These are phyloP conservation scores for Barnettozyma botsteinii DNA, from an alignment of 805 yeast species.

Conservation along the genomic window DNA sequence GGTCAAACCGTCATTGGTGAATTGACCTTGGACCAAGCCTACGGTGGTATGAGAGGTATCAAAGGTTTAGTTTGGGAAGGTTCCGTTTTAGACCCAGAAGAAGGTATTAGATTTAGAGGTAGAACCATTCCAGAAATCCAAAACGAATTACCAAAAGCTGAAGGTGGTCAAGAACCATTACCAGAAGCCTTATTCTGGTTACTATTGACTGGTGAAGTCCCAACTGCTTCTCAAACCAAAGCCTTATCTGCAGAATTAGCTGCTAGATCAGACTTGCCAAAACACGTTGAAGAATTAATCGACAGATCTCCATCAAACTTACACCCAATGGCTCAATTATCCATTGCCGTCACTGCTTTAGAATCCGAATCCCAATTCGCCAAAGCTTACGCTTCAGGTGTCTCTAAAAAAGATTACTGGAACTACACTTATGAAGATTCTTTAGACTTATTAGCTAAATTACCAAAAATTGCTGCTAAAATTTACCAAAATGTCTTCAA, in stretches of 20 bases:
- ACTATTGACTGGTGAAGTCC: conserved; percentile 76
- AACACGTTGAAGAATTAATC: conserved; percentile 65
- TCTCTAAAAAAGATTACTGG: conserved; percentile 80
- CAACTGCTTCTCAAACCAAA: conserved; percentile 63
- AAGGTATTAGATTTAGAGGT: conserved; percentile 85
- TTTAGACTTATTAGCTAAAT: conserved; percentile 71
- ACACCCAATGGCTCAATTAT: conserved; percentile 89
- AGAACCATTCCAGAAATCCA: conserved; percentile 76
- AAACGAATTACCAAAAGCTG: conserved; percentile 67
- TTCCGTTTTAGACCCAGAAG: conserved; percentile 76
- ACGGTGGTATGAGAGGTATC: conserved; percentile 90
- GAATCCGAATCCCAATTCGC: conserved; percentile 81
- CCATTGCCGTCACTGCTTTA: conserved; percentile 75
- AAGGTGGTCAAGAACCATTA: conserved; percentile 56
- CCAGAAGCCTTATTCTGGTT: conserved; percentile 86
- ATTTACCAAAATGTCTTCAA: conserved; percentile 81
- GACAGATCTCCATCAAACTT: conserved; percentile 70
- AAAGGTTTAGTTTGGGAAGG: conserved; percentile 87
- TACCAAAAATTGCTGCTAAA: conserved; percentile 76
- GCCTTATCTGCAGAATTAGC: conserved; percentile 73
- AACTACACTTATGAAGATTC: conserved; percentile 77
- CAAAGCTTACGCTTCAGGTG: conserved; percentile 81
- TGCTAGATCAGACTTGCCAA: conserved; percentile 71
- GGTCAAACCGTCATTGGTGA: conserved; percentile 74
- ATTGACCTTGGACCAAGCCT: conserved; percentile 71